Conservation (phyloP, 192 early-diverging fungal genomes). For the Oehlia diaphana region DNA sequence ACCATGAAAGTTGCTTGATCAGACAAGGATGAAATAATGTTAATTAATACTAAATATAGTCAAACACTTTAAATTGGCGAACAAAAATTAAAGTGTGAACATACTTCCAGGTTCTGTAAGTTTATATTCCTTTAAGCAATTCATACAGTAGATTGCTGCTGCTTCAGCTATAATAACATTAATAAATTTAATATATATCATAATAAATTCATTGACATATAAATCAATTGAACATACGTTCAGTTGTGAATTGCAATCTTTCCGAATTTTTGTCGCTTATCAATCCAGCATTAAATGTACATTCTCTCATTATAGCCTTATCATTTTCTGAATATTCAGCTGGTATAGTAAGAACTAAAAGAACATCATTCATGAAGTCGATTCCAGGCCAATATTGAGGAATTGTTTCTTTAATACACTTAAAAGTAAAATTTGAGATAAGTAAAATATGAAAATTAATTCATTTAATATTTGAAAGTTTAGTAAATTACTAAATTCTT, state of each 20-base stretch:
- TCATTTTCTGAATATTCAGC: slow-evolving; percentile 29
- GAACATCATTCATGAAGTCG: not conserved
- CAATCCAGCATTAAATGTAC: slow-evolving; percentile 48
- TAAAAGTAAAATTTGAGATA: not conserved
- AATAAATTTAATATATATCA: not conserved
- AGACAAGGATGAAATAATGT: no score
- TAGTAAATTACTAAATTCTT: not conserved
- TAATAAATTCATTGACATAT: not conserved
- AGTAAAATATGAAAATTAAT: no score
- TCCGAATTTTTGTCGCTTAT: slow-evolving; percentile 30
- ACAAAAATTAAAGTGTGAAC: not conserved
- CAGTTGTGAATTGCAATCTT: not conserved
- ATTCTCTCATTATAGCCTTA: slow-evolving; percentile 55
- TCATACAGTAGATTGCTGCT: slow-evolving; percentile 1
- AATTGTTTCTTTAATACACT: slow-evolving; percentile 7
- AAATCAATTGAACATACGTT: not conserved
- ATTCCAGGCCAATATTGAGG: not conserved
- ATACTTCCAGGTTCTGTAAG: not conserved
- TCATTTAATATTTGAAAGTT: no score
- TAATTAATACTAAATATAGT: not conserved
- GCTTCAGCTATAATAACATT: not conserved
- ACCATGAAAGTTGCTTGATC: slow-evolving; percentile 52
- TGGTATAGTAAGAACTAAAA: not conserved
- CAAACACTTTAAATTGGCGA: no score
- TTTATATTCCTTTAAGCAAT: not conserved